A percentile compares a stretch with the other conserved stretches of the same genome.
phyloP scores from a whole-genome alignment of 345 rosid species.

The Dipteronia sinensis region DNA sequence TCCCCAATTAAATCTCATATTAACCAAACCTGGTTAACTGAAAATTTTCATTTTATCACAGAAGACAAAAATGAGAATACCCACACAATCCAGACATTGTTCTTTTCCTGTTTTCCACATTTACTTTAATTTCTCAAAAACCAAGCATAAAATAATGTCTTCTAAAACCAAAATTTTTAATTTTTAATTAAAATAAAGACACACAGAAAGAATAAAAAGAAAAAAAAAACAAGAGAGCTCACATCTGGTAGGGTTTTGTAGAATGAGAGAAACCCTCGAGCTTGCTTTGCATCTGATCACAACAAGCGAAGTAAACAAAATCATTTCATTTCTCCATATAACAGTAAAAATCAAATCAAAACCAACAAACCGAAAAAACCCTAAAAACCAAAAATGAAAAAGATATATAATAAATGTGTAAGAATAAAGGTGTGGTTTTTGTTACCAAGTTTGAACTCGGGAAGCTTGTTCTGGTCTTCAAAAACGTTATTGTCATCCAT shows the following conservation, averaged over 20 bases:
- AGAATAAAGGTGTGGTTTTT: slow-evolving; percentile 29
- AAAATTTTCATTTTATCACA: not conserved
- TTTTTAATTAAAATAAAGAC: not conserved
- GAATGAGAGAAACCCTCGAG: slow-evolving; percentile 96
- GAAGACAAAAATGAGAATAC: not conserved
- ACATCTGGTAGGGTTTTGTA: slow-evolving; percentile 88
- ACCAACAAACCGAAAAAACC: not conserved
- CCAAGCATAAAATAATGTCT: not conserved
- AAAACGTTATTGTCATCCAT: slow-evolving; percentile 51
- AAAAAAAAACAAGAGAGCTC: slow-evolving; percentile 26
- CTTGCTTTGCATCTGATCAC: slow-evolving; percentile 79
- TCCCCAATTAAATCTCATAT: not conserved
- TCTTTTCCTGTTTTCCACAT: no score
- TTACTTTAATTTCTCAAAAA: no score
- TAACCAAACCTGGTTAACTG: not conserved
- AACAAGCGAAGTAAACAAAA: slow-evolving; percentile 4
- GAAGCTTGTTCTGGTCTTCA: slow-evolving; percentile 73
- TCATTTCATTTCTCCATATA: slow-evolving; percentile 26
- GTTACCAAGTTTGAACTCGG: slow-evolving; percentile 89
- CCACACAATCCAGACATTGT: not conserved
- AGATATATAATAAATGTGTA: not conserved
- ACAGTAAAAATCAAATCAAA: not conserved
- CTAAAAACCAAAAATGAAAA: not conserved
- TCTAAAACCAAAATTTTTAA: not conserved
- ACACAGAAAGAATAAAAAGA: not conserved